These are phyloP conservation scores for Hyphodiscus sp. DNA, from an alignment of 2,329 filamentous ascomycete genomes.

Conservation along the genomic window DNA sequence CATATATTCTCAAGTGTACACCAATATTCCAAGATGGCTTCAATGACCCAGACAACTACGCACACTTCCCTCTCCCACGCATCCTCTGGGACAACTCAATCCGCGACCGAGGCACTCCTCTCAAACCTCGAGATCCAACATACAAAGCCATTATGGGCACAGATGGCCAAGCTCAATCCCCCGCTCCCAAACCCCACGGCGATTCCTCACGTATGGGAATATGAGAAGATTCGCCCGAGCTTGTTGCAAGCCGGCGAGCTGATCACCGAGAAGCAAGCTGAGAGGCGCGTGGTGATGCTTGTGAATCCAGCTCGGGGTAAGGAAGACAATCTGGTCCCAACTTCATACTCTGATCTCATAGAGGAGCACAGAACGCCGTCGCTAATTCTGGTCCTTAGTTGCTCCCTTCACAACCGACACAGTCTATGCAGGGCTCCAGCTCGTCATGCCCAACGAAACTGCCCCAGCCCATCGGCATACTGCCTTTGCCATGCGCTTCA, in stretches of 20 bases:
- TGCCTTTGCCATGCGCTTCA: constrained; percentile 50
- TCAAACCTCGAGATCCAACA: no score
- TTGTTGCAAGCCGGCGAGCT: constrained; percentile 31
- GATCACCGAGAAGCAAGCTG: constrained; percentile 35
- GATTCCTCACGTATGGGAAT: constrained; percentile 36
- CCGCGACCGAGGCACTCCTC: no score
- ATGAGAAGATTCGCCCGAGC: constrained; percentile 29
- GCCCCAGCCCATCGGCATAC: constrained; percentile 50
- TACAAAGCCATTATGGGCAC: constrained; percentile 39
- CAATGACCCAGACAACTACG: no score
- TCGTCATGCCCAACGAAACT: constrained; percentile 49
- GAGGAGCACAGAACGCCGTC: no score
- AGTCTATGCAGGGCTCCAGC: constrained; percentile 49
- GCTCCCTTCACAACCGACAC: constrained; percentile 52
- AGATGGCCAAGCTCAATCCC: constrained; percentile 42
- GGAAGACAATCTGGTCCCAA: no score
- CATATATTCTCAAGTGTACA: no score
- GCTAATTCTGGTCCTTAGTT: no score
- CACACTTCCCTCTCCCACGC: no score
- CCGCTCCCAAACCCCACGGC: constrained; percentile 39
- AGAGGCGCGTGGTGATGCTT: constrained; percentile 37
- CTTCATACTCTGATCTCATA: no score
- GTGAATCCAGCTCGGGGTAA: no score
- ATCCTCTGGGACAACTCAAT: no score
- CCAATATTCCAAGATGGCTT: no score